A percentile compares a stretch with the other conserved stretches of the same genome.
phyloP scores from a whole-genome alignment of 2,329 filamentous ascomycete species.

The Fusarium austroafricanum region DNA sequence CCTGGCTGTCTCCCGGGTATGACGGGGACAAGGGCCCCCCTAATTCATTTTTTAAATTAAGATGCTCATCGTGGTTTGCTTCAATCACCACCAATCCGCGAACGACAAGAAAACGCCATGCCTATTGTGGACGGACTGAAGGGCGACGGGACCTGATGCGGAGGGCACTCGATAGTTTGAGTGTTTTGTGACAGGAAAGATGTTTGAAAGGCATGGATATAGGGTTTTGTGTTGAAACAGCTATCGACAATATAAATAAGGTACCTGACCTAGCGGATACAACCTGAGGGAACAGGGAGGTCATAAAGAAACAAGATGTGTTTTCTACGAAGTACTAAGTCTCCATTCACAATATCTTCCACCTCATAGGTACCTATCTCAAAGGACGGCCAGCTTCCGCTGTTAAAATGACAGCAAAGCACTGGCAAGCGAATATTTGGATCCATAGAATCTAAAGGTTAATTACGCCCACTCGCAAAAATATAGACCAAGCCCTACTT shows the following conservation, averaged over 20 bases:
- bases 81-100: conserved; percentile 32
- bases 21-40: conserved; percentile 23
- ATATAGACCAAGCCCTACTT: conserved; percentile 8
- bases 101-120: conserved; percentile 17
- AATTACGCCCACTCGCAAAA: conserved; percentile 29
- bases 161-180: background rate
- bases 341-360: conserved; percentile 12
- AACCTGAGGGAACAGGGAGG: background rate
- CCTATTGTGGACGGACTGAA: conserved; percentile 27
- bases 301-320: background rate
- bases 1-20: background rate
- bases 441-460: conserved; percentile 14
- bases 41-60: conserved; percentile 41
- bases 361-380: background rate
- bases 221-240: conserved; percentile 22
- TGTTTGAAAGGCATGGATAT: conserved; percentile 8
- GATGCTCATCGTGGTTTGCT: conserved; percentile 23
- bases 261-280: background rate
- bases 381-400: conserved; percentile 16
- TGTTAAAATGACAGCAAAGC: conserved; percentile 28
- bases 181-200: conserved; percentile 14
- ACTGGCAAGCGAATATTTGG: conserved; percentile 10
- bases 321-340: too few relatives aligned
- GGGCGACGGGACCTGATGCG: conserved; percentile 9
- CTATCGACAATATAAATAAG: background rate